These are phyloP conservation scores for Aspergillus carlsbadensis DNA, from an alignment of 495 filamentous ascomycete genomes.

Conservation along the genomic window DNA sequence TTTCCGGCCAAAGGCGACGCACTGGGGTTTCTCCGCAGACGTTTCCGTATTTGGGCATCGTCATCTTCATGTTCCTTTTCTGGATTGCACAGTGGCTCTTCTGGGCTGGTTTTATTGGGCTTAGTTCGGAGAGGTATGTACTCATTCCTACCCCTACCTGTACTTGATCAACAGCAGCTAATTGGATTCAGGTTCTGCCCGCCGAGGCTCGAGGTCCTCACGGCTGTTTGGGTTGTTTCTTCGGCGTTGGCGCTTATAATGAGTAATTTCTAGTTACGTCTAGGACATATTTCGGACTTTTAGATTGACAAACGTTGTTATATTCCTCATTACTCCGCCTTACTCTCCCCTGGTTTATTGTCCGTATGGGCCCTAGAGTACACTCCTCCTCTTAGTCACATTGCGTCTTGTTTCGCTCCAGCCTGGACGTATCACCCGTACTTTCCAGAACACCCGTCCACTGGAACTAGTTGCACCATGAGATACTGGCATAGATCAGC, in stretches of 20 bases:
- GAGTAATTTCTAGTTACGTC: not conserved
- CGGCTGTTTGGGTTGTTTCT: constrained; percentile 8
- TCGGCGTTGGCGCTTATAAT: not conserved
- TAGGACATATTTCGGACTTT: too few relatives aligned
- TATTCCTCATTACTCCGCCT: too few relatives aligned
- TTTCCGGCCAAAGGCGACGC: not conserved
- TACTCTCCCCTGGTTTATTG: too few relatives aligned
- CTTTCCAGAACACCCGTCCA: too few relatives aligned
- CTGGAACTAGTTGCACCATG: too few relatives aligned
- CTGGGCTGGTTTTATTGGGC: constrained; percentile 14
- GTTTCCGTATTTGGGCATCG: not conserved
- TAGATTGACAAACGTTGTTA: too few relatives aligned
- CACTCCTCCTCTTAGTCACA: too few relatives aligned
- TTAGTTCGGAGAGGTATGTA: constrained; percentile 15
- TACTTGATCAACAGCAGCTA: constrained; percentile 6
- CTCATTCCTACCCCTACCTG: not conserved
- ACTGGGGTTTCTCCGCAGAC: not conserved
- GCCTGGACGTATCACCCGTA: too few relatives aligned
- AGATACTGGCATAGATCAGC: too few relatives aligned
- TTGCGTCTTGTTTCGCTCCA: too few relatives aligned
- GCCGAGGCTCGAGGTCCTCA: constrained; percentile 9
- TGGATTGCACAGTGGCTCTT: constrained; percentile 16
- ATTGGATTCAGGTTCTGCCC: constrained; percentile 16
- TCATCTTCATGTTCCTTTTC: constrained; percentile 5
- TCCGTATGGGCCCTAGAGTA: too few relatives aligned